Evolutionary conservation across 192 early-diverging fungal species (phyloP).

Genomic region (Mortierella antarctica): DNA sequence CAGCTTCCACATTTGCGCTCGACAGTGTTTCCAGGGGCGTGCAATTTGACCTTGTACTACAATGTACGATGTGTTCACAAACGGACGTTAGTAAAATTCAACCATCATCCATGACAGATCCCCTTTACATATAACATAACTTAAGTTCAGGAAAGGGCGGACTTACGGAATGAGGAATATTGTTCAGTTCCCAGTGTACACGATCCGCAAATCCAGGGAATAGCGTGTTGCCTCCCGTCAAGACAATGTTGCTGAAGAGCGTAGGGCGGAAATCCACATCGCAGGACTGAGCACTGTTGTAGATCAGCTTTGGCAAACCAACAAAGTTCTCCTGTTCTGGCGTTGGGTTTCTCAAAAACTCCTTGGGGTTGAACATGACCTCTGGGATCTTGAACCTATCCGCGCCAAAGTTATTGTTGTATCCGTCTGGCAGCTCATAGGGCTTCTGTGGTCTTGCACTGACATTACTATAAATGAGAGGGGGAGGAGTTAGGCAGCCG

Average conservation of each 20-base stretch:
- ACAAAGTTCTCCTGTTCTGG: conserved; percentile 55
- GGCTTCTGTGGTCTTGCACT: conserved; percentile 78
- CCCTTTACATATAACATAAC: background rate
- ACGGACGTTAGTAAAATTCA: too few species aligned
- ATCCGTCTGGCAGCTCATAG: conserved; percentile 97
- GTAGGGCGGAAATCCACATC: conserved; percentile 90
- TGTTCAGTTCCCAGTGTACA: conserved; percentile 75
- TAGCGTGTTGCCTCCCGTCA: conserved; percentile 91
- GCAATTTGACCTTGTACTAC: conserved; percentile 84
- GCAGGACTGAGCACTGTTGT: conserved; percentile 76
- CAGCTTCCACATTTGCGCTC: conserved; percentile 96
- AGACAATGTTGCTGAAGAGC: conserved; percentile 83
- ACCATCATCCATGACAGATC: too few species aligned
- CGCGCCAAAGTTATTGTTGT: conserved; percentile 82
- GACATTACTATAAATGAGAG: conserved; percentile 51
- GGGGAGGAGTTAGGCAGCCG: background rate
- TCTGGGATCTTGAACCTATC: conserved; percentile 89
- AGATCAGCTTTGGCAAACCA: conserved; percentile 80
- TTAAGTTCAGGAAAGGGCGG: background rate
- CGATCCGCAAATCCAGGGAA: conserved; percentile 91
- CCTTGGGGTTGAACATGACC: conserved; percentile 83
- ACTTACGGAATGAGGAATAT: conserved; percentile 75
- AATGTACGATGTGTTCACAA: background rate
- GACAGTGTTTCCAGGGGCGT: conserved; percentile 77
- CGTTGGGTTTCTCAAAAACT: conserved; percentile 62